These are phyloP conservation scores for Paracamarosporium sp. DNA, from an alignment of 2,329 filamentous ascomycete genomes.

Conservation along the genomic window DNA sequence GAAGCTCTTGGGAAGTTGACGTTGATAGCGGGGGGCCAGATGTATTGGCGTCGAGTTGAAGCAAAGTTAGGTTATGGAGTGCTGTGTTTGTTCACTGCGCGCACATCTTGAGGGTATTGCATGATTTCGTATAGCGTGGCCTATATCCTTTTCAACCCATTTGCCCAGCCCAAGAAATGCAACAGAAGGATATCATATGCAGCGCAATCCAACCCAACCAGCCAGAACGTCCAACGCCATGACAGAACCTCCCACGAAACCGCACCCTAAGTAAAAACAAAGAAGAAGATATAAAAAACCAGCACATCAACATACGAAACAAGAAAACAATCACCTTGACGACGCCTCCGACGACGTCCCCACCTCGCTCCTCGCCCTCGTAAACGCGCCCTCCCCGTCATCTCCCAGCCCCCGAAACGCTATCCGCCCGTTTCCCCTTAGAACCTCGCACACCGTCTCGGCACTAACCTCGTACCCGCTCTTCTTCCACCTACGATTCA, in stretches of 20 bases:
- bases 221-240: background rate
- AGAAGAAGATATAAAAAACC: background rate
- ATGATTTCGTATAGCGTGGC: too few species aligned
- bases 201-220: background rate
- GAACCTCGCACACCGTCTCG: constrained; percentile 43
- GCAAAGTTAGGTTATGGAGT: too few species aligned
- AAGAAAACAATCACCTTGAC: background rate
- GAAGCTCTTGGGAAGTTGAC: too few species aligned
- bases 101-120: too few species aligned
- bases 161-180: background rate
- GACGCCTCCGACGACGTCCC: background rate
- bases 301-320: constrained; percentile 7
- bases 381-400: constrained; percentile 41
- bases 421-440: constrained; percentile 41
- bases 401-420: constrained; percentile 45
- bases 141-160: background rate
- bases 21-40: too few species aligned
- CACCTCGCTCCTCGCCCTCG: constrained; percentile 9
- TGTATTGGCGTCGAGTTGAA: too few species aligned
- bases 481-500: constrained; percentile 43
- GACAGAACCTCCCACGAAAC: background rate
- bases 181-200: constrained; percentile 7
- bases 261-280: background rate
- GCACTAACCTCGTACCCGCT: constrained; percentile 42
- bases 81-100: too few species aligned